phyloP scores from a whole-genome alignment of 164 flowering plant genomes.

The Brasenia schreberi region DNA sequence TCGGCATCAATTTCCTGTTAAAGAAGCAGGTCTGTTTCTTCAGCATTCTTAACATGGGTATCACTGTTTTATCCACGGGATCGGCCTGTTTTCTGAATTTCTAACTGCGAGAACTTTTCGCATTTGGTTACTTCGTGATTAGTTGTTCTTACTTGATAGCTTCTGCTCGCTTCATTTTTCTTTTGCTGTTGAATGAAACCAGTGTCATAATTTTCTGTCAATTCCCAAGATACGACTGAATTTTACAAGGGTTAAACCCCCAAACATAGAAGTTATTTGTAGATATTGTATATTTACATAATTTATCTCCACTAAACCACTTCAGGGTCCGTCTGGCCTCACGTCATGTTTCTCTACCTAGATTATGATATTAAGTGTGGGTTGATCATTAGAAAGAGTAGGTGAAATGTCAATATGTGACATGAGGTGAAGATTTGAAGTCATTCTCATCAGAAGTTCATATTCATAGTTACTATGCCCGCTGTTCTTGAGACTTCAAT shows the following conservation, averaged over 20 bases:
- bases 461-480: too few relatives aligned
- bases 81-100: too few relatives aligned
- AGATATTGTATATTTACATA: background rate
- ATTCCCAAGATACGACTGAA: background rate
- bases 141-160: too few relatives aligned
- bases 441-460: too few relatives aligned
- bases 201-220: background rate
- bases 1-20: conserved; percentile 88
- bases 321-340: too few relatives aligned
- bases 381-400: background rate
- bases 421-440: too few relatives aligned
- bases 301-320: background rate
- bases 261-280: background rate
- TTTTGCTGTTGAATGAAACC: background rate
- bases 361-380: background rate
- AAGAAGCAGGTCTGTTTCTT: conserved; percentile 50
- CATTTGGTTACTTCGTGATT: too few relatives aligned
- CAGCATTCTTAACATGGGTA: background rate
- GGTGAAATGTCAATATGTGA: background rate
- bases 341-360: background rate
- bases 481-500: too few relatives aligned
- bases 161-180: too few relatives aligned
- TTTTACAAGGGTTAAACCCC: too few relatives aligned
- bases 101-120: too few relatives aligned
- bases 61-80: background rate